Percentiles rank a stretch among this genome's conserved stretches.
Conservation (phyloP, 179 eudicot genomes). For the Vitellaria paradoxa region DNA sequence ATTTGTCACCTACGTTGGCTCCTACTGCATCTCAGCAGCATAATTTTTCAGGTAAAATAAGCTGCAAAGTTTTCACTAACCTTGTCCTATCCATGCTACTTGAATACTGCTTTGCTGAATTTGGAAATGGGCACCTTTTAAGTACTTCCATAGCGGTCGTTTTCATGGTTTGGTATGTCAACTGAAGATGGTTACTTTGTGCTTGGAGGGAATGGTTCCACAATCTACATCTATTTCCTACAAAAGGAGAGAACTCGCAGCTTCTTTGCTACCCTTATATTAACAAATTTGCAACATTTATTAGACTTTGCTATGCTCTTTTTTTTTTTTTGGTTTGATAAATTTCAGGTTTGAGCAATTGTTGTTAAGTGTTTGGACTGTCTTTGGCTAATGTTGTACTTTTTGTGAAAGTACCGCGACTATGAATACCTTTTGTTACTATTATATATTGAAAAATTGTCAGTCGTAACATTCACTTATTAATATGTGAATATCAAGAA, state of each 20-base stretch:
- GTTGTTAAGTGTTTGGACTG: neutral
- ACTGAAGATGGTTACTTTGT: neutral
- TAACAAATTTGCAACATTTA: neutral
- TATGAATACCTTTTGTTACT: too few species aligned
- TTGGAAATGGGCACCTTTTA: neutral
- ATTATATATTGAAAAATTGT: too few species aligned
- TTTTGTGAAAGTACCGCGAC: too few species aligned
- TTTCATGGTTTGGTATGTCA: neutral
- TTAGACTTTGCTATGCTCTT: neutral
- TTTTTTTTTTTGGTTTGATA: neutral
- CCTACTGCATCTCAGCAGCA: slow-evolving; percentile 35
- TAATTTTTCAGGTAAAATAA: slow-evolving; percentile 47
- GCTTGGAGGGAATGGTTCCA: neutral
- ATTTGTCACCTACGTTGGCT: slow-evolving; percentile 41
- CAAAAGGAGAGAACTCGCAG: neutral
- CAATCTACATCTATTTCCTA: neutral
- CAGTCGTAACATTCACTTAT: too few species aligned
- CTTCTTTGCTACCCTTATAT: neutral
- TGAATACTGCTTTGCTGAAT: neutral
- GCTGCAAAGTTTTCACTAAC: slow-evolving; percentile 1
- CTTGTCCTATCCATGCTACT: neutral
- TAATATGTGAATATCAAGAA: too few species aligned
- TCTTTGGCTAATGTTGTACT: too few species aligned
- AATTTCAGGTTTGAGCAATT: neutral
- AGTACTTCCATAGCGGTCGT: neutral